Evolutionary conservation across 179 eudicot genomes (phyloP).

Genomic region (Dionaea muscipula): DNA sequence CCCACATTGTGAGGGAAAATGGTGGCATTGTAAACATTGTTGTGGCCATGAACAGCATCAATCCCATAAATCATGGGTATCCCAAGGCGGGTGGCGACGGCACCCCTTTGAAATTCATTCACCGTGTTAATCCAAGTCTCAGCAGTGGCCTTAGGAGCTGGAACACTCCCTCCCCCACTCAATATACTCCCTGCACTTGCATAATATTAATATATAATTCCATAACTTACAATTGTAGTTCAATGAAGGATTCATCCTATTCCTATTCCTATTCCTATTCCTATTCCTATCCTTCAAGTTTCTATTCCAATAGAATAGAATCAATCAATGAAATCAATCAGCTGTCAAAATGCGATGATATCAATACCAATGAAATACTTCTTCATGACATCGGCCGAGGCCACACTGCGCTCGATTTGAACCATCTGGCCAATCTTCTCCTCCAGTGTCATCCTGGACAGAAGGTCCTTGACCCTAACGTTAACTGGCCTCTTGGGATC

Average conservation of each 20-base stretch:
- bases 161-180: conserved; percentile 74
- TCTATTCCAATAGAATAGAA: neutral
- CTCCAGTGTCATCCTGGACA: conserved; percentile 40
- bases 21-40: conserved; percentile 47
- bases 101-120: conserved; percentile 51
- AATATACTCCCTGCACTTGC: conserved; percentile 57
- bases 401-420: conserved; percentile 39
- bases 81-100: conserved; percentile 53
- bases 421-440: conserved; percentile 52
- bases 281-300: too few species aligned
- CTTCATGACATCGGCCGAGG: conserved; percentile 37
- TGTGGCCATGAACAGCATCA: conserved; percentile 72
- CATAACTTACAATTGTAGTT: too few species aligned
- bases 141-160: conserved; percentile 40
- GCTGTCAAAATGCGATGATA: too few species aligned
- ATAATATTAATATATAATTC: too few species aligned
- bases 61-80: conserved; percentile 69
- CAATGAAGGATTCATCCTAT: too few species aligned
- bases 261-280: too few species aligned
- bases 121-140: conserved; percentile 52
- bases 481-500: conserved; percentile 23
- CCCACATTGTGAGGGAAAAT: conserved; percentile 73
- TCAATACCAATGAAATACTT: conserved; percentile 26
- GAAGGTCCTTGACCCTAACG: conserved; percentile 26
- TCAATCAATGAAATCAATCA: neutral